A percentile compares a stretch with the other conserved stretches of the same genome.
Conservation (phyloP, 805 yeast genomes). For the Clavispora carvajalis region DNA sequence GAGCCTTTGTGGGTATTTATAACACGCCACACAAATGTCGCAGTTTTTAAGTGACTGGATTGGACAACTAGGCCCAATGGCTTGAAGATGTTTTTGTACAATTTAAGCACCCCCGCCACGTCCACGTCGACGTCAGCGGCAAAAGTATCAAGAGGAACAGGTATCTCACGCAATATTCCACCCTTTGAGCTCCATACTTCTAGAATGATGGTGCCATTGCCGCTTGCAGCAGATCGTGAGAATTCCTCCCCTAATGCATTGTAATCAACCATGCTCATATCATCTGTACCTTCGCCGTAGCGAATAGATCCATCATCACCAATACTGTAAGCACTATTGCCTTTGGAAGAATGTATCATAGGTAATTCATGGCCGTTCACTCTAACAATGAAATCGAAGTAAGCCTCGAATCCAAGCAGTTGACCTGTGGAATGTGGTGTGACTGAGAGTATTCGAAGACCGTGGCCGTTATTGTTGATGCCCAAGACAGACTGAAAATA, state of each 20-base stretch:
- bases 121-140: slow-evolving; percentile 4
- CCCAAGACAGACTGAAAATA: slow-evolving; percentile 30
- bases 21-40: slow-evolving; percentile 86
- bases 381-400: slow-evolving; percentile 84
- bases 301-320: slow-evolving; percentile 38
- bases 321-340: slow-evolving; percentile 23
- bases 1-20: slow-evolving; percentile 65
- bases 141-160: slow-evolving; percentile 18
- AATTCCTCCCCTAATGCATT: slow-evolving; percentile 41
- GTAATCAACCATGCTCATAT: slow-evolving; percentile 35
- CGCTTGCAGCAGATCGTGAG: slow-evolving; percentile 20
- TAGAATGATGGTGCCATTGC: slow-evolving; percentile 42
- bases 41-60: slow-evolving; percentile 67
- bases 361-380: slow-evolving; percentile 66
- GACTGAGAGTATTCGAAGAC: slow-evolving; percentile 34
- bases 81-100: slow-evolving; percentile 34
- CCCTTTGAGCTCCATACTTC: slow-evolving; percentile 89
- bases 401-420: slow-evolving; percentile 54
- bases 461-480: slow-evolving; percentile 38
- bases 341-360: slow-evolving; percentile 28
- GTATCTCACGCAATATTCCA: slow-evolving; percentile 40
- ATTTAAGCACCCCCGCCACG: slow-evolving; percentile 6
- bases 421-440: slow-evolving; percentile 34
- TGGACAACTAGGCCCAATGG: slow-evolving; percentile 66
- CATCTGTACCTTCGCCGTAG: slow-evolving; percentile 31